Conservation (phyloP, 305 asterid species). For the Fraxinus platypoda region DNA sequence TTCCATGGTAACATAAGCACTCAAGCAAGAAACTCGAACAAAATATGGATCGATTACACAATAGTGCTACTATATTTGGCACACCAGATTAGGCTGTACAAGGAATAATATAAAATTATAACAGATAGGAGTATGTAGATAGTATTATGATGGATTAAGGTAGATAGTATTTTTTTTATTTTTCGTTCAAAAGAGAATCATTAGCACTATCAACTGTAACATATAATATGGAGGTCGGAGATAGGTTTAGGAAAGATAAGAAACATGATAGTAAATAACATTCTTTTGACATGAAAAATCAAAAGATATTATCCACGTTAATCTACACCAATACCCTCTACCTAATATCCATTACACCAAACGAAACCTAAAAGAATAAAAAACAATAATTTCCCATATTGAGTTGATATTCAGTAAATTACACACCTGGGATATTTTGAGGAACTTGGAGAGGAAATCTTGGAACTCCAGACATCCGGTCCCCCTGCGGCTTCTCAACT, state of each 20-base stretch:
- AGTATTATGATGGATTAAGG: background rate
- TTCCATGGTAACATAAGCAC: background rate
- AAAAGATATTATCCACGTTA: too few species aligned
- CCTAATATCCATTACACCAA: background rate
- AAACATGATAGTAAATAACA: background rate
- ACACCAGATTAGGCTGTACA: background rate
- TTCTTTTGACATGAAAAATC: background rate
- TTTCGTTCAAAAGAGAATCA: background rate
- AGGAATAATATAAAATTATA: background rate
- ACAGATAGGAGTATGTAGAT: background rate
- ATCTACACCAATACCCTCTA: background rate
- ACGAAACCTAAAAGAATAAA: background rate
- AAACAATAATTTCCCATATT: background rate
- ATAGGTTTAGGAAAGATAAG: background rate
- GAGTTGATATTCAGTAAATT: background rate
- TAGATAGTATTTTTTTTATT: background rate
- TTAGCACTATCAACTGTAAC: background rate
- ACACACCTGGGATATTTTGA: slow-evolving; percentile 74
- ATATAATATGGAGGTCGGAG: background rate
- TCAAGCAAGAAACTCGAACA: slow-evolving; percentile 3
- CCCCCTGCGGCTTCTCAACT: slow-evolving; percentile 55
- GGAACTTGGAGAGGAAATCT: slow-evolving; percentile 87
- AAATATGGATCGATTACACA: background rate
- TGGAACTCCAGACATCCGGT: slow-evolving; percentile 53
- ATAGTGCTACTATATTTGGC: background rate